These are phyloP conservation scores for Alternaria viburni DNA, from an alignment of 2,329 filamentous ascomycete species.

Conservation along the genomic window DNA sequence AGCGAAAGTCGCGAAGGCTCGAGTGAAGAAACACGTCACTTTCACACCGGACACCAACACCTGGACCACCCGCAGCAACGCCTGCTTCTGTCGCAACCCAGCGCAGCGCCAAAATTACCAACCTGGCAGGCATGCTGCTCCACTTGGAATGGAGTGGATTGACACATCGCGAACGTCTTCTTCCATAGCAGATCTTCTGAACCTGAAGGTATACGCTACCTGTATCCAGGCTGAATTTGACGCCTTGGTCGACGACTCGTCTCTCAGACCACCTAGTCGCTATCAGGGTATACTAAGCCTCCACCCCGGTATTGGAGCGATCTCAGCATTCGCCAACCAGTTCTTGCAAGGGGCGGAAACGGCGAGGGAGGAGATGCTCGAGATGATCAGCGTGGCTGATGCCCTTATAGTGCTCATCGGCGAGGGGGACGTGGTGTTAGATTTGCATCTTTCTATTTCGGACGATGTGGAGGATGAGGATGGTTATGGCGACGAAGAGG, in stretches of 20 bases:
- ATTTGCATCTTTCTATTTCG: background rate
- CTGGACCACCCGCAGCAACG: background rate
- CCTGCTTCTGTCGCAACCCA: background rate
- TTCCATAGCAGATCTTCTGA: background rate
- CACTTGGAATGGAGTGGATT: background rate
- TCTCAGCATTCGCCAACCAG: background rate
- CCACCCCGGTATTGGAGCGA: background rate
- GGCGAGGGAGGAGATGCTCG: background rate
- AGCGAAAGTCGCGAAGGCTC: background rate
- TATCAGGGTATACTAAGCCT: background rate
- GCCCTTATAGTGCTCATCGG: background rate
- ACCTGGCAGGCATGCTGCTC: background rate
- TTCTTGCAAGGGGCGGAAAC: background rate
- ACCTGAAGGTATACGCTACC: background rate
- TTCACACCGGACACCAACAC: background rate
- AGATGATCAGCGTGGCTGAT: background rate
- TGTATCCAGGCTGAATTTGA: background rate
- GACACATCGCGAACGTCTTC: background rate
- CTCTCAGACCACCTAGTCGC: background rate
- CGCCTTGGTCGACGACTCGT: background rate
- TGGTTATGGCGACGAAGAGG: background rate
- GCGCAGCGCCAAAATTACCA: background rate
- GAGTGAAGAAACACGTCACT: background rate
- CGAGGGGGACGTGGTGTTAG: background rate
- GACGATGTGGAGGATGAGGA: background rate